phyloP scores from a whole-genome alignment of 257 asterid species.

The Knoxia roxburghii region DNA sequence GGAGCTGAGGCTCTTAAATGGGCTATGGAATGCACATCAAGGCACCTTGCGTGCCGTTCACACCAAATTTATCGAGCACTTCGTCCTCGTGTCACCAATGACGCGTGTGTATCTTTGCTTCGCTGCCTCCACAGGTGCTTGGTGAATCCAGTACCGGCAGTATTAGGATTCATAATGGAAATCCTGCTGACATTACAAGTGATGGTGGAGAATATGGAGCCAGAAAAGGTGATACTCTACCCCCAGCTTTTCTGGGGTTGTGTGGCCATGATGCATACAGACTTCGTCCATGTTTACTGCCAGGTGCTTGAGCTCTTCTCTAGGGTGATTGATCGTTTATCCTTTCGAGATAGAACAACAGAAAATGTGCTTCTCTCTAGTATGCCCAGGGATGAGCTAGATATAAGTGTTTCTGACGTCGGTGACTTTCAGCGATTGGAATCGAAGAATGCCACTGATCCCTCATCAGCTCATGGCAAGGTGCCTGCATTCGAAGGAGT shows the following conservation, averaged over 20 bases:
- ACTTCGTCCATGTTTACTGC: slow-evolving; percentile 91
- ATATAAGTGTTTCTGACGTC: slow-evolving; percentile 46
- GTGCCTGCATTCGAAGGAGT: slow-evolving; percentile 88
- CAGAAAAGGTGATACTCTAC: slow-evolving; percentile 89
- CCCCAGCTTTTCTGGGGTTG: slow-evolving; percentile 99
- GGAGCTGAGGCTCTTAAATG: slow-evolving; percentile 97
- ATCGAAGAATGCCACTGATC: slow-evolving; percentile 46
- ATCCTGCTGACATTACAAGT: slow-evolving; percentile 89
- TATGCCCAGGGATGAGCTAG: slow-evolving; percentile 90
- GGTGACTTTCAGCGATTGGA: slow-evolving; percentile 66
- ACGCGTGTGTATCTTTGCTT: slow-evolving; percentile 90
- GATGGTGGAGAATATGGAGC: slow-evolving; percentile 99
- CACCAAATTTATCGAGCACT: slow-evolving; percentile 98
- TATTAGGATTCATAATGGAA: slow-evolving; percentile 93
- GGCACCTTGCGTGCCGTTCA: slow-evolving; percentile 98
- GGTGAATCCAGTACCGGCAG: slow-evolving; percentile 88
- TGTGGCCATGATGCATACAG: slow-evolving; percentile 99
- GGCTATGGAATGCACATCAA: slow-evolving; percentile 99
- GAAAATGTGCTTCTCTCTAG: slow-evolving; percentile 98
- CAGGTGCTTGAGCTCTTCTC: slow-evolving; percentile 97
- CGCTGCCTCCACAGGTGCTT: slow-evolving; percentile 96
- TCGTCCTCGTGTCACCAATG: slow-evolving; percentile 86
- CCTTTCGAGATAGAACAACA: slow-evolving; percentile 92
- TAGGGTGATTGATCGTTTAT: slow-evolving; percentile 80
- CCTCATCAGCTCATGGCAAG: slow-evolving; percentile 51